A percentile compares a stretch with the other conserved stretches of the same genome.
Conservation (phyloP, 1,284 basidiomycete genomes). For the Cutaneotrichosporon cutaneum region DNA sequence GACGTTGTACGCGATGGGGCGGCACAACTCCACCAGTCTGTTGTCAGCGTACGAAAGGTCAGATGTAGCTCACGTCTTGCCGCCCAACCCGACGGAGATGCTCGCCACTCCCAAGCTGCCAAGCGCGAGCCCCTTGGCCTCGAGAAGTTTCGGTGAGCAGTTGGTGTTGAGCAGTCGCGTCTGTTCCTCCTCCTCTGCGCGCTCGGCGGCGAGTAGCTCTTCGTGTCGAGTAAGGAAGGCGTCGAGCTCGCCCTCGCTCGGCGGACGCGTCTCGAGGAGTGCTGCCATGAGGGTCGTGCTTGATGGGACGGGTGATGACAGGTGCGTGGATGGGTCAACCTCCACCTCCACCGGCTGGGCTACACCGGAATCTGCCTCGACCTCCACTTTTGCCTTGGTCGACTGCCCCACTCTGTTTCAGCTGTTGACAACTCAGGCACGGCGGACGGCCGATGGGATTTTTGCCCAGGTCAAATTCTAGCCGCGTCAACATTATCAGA, state of each 20-base stretch:
- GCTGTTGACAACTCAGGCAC: no score
- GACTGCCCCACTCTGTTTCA: neutral
- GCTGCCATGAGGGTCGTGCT: neutral
- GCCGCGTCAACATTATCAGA: constrained; percentile 5
- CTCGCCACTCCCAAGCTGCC: constrained; percentile 68
- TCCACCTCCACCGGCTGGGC: neutral
- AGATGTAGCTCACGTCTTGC: constrained; percentile 75
- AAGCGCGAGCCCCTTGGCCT: constrained; percentile 80
- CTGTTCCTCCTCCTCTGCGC: constrained; percentile 77
- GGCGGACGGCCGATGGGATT: no score
- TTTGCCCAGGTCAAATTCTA: neutral
- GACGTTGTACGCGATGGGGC: constrained; percentile 75
- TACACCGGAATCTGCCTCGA: no score
- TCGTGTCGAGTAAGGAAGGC: constrained; percentile 72
- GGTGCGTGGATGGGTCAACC: neutral
- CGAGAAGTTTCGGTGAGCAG: constrained; percentile 77
- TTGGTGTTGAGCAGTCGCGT: constrained; percentile 77
- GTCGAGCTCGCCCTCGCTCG: constrained; percentile 50
- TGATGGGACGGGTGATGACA: neutral
- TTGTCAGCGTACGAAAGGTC: neutral
- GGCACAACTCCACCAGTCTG: constrained; percentile 80
- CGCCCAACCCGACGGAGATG: constrained; percentile 78
- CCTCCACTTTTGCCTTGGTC: no score
- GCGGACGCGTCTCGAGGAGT: constrained; percentile 27
- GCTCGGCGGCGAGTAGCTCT: constrained; percentile 66